phyloP scores from a whole-genome alignment of 805 yeast species.

The Cyberlindnera saturnus region DNA sequence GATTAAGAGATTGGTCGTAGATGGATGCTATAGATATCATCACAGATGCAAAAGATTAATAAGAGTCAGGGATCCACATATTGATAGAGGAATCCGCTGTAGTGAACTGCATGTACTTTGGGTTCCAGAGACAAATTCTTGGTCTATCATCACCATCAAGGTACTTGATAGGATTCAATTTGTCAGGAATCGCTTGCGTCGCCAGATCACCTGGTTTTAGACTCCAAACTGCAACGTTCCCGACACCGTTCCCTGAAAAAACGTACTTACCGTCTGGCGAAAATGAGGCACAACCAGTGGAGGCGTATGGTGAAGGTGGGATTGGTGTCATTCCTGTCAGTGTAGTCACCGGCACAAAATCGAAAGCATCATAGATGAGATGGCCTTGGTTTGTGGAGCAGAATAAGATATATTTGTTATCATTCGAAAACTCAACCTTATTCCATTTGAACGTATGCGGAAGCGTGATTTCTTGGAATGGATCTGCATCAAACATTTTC shows the following conservation, averaged over 20 bases:
- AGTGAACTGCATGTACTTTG: slow-evolving; percentile 27
- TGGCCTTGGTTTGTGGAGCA: slow-evolving; percentile 53
- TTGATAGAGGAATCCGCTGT: slow-evolving; percentile 17
- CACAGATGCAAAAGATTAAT: not conserved
- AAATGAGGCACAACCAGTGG: slow-evolving; percentile 52
- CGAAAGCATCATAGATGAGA: slow-evolving; percentile 63
- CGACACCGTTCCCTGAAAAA: slow-evolving; percentile 54
- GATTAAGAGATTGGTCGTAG: not conserved
- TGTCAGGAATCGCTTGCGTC: slow-evolving; percentile 7
- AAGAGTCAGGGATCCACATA: slow-evolving; percentile 21
- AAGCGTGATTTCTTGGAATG: slow-evolving; percentile 41
- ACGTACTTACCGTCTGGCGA: slow-evolving; percentile 65
- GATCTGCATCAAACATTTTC: slow-evolving; percentile 51
- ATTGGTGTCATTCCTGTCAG: slow-evolving; percentile 45
- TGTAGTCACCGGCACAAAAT: slow-evolving; percentile 43
- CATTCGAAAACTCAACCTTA: slow-evolving; percentile 73
- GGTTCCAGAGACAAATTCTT: slow-evolving; percentile 35
- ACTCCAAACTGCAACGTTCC: slow-evolving; percentile 34
- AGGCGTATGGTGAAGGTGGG: slow-evolving; percentile 37
- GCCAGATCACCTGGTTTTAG: slow-evolving; percentile 39
- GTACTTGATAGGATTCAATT: too few relatives aligned
- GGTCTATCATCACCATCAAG: slow-evolving; percentile 29
- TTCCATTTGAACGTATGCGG: slow-evolving; percentile 42
- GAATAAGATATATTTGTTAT: slow-evolving; percentile 59
- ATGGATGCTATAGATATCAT: not conserved